Conservation (phyloP, 2,329 filamentous ascomycete species). For the Dendryphion nanum region DNA sequence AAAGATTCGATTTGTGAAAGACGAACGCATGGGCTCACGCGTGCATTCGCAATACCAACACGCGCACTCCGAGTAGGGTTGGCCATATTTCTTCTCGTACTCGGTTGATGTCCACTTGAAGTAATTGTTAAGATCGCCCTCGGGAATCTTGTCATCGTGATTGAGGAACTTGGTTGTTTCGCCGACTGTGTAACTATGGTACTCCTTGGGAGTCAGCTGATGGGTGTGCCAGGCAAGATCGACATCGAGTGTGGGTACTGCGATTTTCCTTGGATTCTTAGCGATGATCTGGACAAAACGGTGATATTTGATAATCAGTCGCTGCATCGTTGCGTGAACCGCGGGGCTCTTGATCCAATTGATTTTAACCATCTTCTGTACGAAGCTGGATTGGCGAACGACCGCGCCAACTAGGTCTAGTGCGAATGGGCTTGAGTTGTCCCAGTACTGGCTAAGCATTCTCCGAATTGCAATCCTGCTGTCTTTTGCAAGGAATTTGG, state of each 20-base stretch:
- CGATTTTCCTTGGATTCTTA: slow-evolving; percentile 45
- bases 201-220: slow-evolving; percentile 64
- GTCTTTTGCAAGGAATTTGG: slow-evolving; percentile 8
- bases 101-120: slow-evolving; percentile 72
- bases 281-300: slow-evolving; percentile 64
- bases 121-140: slow-evolving; percentile 59
- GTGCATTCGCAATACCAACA: slow-evolving; percentile 83
- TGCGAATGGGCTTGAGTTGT: slow-evolving; percentile 63
- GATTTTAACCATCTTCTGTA: slow-evolving; percentile 72
- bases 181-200: slow-evolving; percentile 58
- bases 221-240: slow-evolving; percentile 82
- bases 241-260: slow-evolving; percentile 71
- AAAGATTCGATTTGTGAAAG: slow-evolving; percentile 37
- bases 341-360: slow-evolving; percentile 77
- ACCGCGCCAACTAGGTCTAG: slow-evolving; percentile 66
- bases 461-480: slow-evolving; percentile 52
- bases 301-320: slow-evolving; percentile 63
- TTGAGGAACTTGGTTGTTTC: slow-evolving; percentile 63
- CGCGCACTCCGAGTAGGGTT: slow-evolving; percentile 73
- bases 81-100: slow-evolving; percentile 64
- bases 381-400: slow-evolving; percentile 61
- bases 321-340: slow-evolving; percentile 60
- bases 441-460: slow-evolving; percentile 72
- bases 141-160: slow-evolving; percentile 81
- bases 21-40: slow-evolving; percentile 53